A percentile compares a stretch with the other conserved stretches of the same genome.
These are phyloP conservation scores for Mycena leptocephala DNA, from an alignment of 768 basidiomycete genomes.

Conservation along the genomic window DNA sequence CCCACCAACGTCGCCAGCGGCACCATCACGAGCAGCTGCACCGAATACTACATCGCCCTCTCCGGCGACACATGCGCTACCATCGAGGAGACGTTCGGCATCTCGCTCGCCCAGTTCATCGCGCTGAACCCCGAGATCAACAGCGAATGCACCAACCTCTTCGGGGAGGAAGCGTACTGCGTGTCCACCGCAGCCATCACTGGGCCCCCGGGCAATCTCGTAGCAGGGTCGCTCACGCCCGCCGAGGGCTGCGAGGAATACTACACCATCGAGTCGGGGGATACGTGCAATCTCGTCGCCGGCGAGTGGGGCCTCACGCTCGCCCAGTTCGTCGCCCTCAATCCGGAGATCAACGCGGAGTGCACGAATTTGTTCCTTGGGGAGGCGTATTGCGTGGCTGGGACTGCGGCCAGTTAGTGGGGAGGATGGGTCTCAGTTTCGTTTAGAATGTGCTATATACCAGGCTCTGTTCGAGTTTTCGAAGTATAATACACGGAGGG, in stretches of 20 bases:
- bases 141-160: constrained; percentile 1
- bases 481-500: neutral
- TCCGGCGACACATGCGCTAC: neutral
- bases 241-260: neutral
- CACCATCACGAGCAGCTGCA: constrained; percentile 8
- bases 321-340: neutral
- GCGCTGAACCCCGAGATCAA: constrained; percentile 7
- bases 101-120: neutral
- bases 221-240: constrained; percentile 2
- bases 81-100: neutral
- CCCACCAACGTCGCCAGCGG: constrained; percentile 3
- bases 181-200: constrained; percentile 2
- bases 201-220: neutral
- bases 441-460: neutral
- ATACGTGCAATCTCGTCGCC: constrained; percentile 1
- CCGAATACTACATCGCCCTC: neutral
- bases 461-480: constrained; percentile 4
- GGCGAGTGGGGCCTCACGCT: neutral
- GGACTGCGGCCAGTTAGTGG: neutral
- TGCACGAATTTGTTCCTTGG: constrained; percentile 2
- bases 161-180: constrained; percentile 9
- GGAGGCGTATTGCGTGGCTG: neutral
- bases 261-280: constrained; percentile 4
- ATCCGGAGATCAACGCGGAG: neutral
- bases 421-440: constrained; percentile 3